Base-by-base conservation (phyloP, 2,329 filamentous ascomycete genomes). In the Aspergillus ibericus region DNA sequence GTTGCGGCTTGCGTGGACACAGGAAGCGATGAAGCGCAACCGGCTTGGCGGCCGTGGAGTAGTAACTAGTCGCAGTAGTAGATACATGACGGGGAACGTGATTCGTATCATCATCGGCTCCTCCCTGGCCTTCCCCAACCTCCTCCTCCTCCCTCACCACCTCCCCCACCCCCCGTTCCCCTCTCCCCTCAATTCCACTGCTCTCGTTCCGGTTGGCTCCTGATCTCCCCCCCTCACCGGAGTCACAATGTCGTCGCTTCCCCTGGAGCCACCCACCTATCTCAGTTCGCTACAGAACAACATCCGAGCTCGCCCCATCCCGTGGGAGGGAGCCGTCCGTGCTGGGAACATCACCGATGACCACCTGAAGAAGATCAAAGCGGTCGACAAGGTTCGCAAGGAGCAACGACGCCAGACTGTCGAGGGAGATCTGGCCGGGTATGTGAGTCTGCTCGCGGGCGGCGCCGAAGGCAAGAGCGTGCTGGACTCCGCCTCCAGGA, bases 301-400 rank as follows among this genome's bases (percentile, higher is more conserved):
- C 83, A 96, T 98, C 76, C 91, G 95, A 73, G 90, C 91, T 73
- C 87, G 95, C 67, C 93, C 93, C 65, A 96, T 99, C 78, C 93
- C 93, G 59, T 99, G 95, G 95, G 93, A 98, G 78, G 93, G 93
- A 70, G 93, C 93, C 70, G 92, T 96, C 66, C 87, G 95, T 76
- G 92, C 92, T 68, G 92, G 93, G 76, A 95, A 92, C 72, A 90
- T 99, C 78, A 96, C 91, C 59, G 93, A 98, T 68, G 88, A 90
- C 67, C 93, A 99, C 78, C 86, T 97, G 68, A 91, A 90, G 81
- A 93, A 93, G 83, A 96, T 99, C 80, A 93, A 93, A 77, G 91
- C 93, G 61, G 91, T 98, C 68, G 95, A 98, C 77, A 98, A 97
- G 80, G 91, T 95, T 66, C 90, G 92, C 77, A 95, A 92, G 77